phyloP scores from a whole-genome alignment of 495 filamentous ascomycete genomes.

The Annulohypoxylon bovei region DNA sequence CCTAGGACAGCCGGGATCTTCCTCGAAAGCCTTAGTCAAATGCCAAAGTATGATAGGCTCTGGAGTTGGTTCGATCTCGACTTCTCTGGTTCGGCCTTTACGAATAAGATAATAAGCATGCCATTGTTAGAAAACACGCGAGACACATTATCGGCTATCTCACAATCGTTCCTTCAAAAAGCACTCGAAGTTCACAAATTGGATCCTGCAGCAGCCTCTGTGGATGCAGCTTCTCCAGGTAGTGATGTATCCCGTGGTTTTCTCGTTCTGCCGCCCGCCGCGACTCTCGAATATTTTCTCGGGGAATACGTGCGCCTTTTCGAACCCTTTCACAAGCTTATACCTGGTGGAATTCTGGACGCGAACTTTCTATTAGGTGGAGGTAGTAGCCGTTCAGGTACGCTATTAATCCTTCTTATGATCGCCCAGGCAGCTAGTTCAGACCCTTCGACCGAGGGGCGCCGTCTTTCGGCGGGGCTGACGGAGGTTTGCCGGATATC shows the following conservation, averaged over 20 bases:
- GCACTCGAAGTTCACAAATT: conserved; percentile 20
- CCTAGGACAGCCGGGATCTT: conserved; percentile 18
- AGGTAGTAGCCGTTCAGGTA: neutral
- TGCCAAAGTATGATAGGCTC: conserved; percentile 17
- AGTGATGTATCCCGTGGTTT: conserved; percentile 13
- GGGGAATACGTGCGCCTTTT: conserved; percentile 26
- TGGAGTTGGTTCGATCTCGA: conserved; percentile 25
- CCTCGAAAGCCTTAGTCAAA: conserved; percentile 19
- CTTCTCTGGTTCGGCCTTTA: neutral
- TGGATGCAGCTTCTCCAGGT: conserved; percentile 6
- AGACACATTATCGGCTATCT: conserved; percentile 21
- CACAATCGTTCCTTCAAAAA: conserved; percentile 22
- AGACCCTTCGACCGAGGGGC: conserved; percentile 17
- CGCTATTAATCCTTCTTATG: conserved; percentile 21
- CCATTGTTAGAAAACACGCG: conserved; percentile 11
- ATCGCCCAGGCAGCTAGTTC: conserved; percentile 19
- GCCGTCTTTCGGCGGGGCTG: conserved; percentile 16
- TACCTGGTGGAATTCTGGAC: conserved; percentile 17
- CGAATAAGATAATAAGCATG: conserved; percentile 8
- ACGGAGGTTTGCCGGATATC: conserved; percentile 25
- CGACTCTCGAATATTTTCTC: conserved; percentile 22
- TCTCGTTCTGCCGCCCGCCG: conserved; percentile 16
- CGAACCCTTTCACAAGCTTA: conserved; percentile 17
- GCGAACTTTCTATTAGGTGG: conserved; percentile 7
- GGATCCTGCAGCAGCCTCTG: conserved; percentile 13